Evolutionary conservation across 352 stramenopile genomes (phyloP), one percentile per base, ranked within the genome.

Genomic region (Phytopythium boreale): DNA sequence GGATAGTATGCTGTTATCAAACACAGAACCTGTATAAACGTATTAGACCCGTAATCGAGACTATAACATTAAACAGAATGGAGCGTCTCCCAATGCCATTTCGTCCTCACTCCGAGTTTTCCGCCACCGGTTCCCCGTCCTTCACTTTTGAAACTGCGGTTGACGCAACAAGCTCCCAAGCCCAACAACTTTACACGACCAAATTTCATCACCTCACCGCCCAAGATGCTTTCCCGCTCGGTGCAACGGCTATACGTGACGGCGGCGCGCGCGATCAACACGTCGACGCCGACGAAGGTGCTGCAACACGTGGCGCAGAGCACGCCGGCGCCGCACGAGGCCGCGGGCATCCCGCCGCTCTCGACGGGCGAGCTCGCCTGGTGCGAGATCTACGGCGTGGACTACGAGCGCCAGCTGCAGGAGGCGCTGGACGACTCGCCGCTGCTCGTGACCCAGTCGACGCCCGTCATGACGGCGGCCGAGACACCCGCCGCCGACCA

Each of bases 331-430:
- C 62, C 26, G 47, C 64, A 70, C 53, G 61, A 58, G 29, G 43
- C 58, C 10, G 43, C 58, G 17, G 65, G 29, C 22, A 55, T 72
- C 26, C 68, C 67, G 4, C 64, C 63, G 4, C 63, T 86, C 2
- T 87, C 78, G 47, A 62, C 72, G 63, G 79, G 71, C 29, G 82
- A 92, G 52, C 79, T 87, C 20, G 82, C 79, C 17, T 92, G 82
- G 82, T 89, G 79, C 67, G 80, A 92, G 62, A 76, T 92, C 50
- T 92, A 92, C 61, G 82, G 82, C 29, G 75, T 92, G 20, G 79
- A 92, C 80, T 89, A 92, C 67, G 72, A 86, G 61, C 74, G 82
- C 62, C 73, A 89, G 72, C 65, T 92, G 20, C 67, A 79, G 47
- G 79, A 92, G 34, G 77, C 82, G 24, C 71, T 89, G 50, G 66